Evolutionary conservation across 2,329 filamentous ascomycete species (phyloP), one percentile per base, ranked within the genome.

Genomic region (Clonostachys byssicola): DNA sequence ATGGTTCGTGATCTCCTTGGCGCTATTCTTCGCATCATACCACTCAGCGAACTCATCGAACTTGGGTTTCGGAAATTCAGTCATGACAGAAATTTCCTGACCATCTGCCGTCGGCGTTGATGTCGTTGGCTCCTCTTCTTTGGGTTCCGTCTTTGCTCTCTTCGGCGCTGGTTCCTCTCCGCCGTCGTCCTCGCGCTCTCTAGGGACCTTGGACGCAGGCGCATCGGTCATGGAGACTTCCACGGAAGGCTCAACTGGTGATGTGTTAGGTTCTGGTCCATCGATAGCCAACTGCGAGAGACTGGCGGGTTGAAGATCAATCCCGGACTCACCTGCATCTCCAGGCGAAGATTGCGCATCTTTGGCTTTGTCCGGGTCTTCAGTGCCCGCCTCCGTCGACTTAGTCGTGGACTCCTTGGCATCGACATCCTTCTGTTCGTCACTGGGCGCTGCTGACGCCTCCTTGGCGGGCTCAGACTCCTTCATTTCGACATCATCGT

Each of bases 151-250:
- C 67, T 85, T 92, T 36, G 88, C 82, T 23, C 92, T 85, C 72
- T 96, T 96, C 2, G 90, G 80, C 14, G 81, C 80, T 46, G 86
- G 90, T 12, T 73, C 72, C 17, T 64, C 63, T 13, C 70, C 70
- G 1, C 73, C 72, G 53, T 95, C 90, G 5, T 90, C 85, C 49
- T 95, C 90, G 13, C 92, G 85, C 54, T 85, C 86, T 12, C 89
- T 83, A 2, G 89, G 76, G 12, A 86, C 61, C 67, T 92, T 92
- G 35, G 70, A 67, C 2, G 71, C 70, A 0, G 77, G 71, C 2
- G 70, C 77, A 52, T 83, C 80, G n/a, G 64, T 60, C 78, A 82
- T 81, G 39, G 71, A 63, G 12, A 76, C 65, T 48, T 81, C 78
- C 6, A 58, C 56, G 4, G 64, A 60, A 4, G 60, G 52, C 18